Base-by-base conservation (phyloP, 495 filamentous ascomycete species). In the Stereocaulon alpinum region DNA sequence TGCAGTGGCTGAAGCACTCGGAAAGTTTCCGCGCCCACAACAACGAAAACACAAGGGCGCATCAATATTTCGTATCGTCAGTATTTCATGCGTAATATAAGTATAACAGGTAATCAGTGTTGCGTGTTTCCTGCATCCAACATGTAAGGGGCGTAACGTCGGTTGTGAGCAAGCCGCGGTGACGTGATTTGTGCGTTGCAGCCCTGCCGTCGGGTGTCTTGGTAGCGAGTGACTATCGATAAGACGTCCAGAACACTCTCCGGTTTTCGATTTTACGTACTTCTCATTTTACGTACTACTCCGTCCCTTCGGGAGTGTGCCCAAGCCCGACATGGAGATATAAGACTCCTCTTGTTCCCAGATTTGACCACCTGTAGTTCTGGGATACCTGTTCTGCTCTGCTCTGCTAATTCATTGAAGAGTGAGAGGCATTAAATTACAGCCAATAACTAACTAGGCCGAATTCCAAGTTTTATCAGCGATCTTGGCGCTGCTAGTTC, bases 1-100 rank as follows among this genome's bases (percentile, higher is more conserved):
- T 52, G 4, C 49, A 34, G 49, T 51, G 49, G 49, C 49, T 51
- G 49, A 51, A 51, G 49, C 15, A 32, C 49, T 34, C 49, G 49
- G 49, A 52, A 52, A 52, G 15, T n/a, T 51, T 52, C 49, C 49
- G 49, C 49, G 17, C 17, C 18, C 17, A 32, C 12, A 32, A 20
- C 47, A 24, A 24, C 24, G 24, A 24, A 24, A 24, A 24, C 3
- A 24, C 24, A 4, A 50, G 27, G 9, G 30, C 30, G 17, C n/a
- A 10, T 50, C 27, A 50, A 24, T 50, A 27, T 10, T 17, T 24
- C 27, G 11, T 18, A n/a, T 17, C 30, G 49, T 29, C 5, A 52
- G 3, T 18, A 9, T 37, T n/a, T 52, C 47, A n/a, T 18, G 15
- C 1, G 24, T 52, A 51, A 17, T n/a, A 30, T 12, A 17, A 29